Conservation (phyloP, 2,329 filamentous ascomycete genomes). For the Plenodomus lindquistii region DNA sequence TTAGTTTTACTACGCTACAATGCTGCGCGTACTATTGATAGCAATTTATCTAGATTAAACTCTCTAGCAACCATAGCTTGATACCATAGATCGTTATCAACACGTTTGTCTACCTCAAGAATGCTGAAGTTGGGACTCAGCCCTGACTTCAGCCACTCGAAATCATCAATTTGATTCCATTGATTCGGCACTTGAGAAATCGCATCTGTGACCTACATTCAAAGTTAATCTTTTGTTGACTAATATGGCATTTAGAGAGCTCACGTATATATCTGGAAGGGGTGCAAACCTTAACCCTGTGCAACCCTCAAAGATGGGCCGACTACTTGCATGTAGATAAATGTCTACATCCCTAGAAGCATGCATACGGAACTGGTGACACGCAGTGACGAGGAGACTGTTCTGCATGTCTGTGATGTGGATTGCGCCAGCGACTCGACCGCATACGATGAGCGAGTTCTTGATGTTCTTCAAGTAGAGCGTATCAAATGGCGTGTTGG, state of each 20-base stretch:
- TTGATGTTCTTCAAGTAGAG: constrained; percentile 70
- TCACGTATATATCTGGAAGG: constrained; percentile 70
- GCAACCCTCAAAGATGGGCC: constrained; percentile 95
- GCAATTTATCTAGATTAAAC: too few relatives aligned
- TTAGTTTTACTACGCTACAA: too few relatives aligned
- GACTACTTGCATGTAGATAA: constrained; percentile 78
- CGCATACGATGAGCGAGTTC: constrained; percentile 74
- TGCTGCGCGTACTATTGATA: too few relatives aligned
- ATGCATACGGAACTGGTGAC: constrained; percentile 92
- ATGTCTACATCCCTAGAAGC: constrained; percentile 79
- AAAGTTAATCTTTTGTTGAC: background rate
- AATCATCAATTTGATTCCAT: constrained; percentile 93
- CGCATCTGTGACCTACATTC: background rate
- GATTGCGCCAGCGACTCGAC: constrained; percentile 75
- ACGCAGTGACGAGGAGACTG: constrained; percentile 72
- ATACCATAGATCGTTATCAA: constrained; percentile 71
- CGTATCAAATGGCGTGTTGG: constrained; percentile 64
- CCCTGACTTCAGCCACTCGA: constrained; percentile 91
- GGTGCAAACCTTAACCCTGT: constrained; percentile 76
- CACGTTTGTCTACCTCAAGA: constrained; percentile 62
- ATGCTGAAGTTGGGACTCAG: constrained; percentile 87
- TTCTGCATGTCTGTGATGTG: constrained; percentile 78
- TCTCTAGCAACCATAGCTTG: too few relatives aligned
- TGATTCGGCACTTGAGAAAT: constrained; percentile 58
- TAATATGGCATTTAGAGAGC: constrained; percentile 34